Base-by-base conservation (phyloP, 73 alveolate genomes). In the Symbiodinium natans region DNA sequence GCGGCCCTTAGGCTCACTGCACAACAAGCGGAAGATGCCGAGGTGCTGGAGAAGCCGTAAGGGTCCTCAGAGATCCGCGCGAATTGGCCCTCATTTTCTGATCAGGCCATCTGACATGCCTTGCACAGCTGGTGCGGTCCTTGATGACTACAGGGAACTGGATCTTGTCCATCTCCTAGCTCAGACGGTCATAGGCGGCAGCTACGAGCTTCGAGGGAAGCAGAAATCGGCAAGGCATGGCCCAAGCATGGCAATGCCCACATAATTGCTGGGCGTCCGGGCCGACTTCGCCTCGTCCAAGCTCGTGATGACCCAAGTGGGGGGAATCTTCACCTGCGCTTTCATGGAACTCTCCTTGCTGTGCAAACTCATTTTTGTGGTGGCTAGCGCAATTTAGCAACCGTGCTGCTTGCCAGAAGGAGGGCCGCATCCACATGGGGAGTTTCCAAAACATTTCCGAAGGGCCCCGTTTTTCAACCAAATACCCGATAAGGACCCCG, bases 61-160 rank as follows among this genome's bases (percentile, higher is more conserved):
- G 96, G 96, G 38, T 89, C 95, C 95, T 89, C 42, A 56, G 25
- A 25, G 23, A 27, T 17, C 41, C 11, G 31, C 39, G 48, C 27
- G 1, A 33, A 17, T 0, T 6, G 48, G 43, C 86, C 34, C 10
- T 17, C 31, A 17, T 1, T 19, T 17, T 19, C 31, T 59, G 34
- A 46, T 46, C 13, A 46, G n/a, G n/a, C n/a, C n/a, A n/a, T n/a
- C n/a, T n/a, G n/a, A n/a, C n/a, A n/a, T n/a, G n/a, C n/a, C n/a
- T n/a, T n/a, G n/a, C n/a, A n/a, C n/a, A n/a, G n/a, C 59, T 59
- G 36, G 34, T 19, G 52, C 54, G 56, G 33, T 36, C 95, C 96
- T 89, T 89, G 96, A 89, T 89, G 77, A 89, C 96, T 59, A 89
- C 96, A 25, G 96, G 96, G n/a, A 89, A 89, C 34, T 43, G 71